Evolutionary conservation across 208 protist genomes (phyloP).

Genomic region (Acanthamoeba triangularis): DNA sequence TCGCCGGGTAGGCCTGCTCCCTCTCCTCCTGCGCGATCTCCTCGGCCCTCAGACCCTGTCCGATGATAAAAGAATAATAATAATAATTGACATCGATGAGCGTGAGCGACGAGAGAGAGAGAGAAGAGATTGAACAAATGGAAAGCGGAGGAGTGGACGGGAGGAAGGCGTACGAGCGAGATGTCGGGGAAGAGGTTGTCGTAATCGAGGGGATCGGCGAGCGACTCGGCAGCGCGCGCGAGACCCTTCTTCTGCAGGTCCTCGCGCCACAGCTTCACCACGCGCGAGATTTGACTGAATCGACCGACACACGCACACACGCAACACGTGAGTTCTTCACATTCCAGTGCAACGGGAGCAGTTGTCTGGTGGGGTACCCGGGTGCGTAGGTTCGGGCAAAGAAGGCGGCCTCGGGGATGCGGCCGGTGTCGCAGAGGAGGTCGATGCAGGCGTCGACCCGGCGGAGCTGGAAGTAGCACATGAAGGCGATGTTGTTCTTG

Average conservation of each 20-base stretch:
- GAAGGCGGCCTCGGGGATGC: constrained; percentile 96
- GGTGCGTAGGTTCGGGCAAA: constrained; percentile 97
- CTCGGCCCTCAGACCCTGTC: not conserved
- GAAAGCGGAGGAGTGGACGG: not conserved
- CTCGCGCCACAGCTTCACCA: constrained; percentile 95
- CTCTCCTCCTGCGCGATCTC: not conserved
- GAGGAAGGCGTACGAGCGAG: not conserved
- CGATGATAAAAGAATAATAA: no score
- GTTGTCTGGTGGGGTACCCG: constrained; percentile 19
- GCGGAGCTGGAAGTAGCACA: constrained; percentile 93
- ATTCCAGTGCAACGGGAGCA: not conserved
- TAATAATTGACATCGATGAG: no score
- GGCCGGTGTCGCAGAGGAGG: constrained; percentile 93
- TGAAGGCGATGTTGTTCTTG: constrained; percentile 97
- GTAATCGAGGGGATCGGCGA: constrained; percentile 96
- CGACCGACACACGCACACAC: not conserved
- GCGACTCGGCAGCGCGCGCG: constrained; percentile 89
- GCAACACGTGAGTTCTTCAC: no score
- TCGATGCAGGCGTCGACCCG: constrained; percentile 93
- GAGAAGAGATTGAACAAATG: not conserved
- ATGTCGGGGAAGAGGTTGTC: constrained; percentile 97
- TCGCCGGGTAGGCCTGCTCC: not conserved
- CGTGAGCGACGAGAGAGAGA: not conserved
- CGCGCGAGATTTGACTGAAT: constrained; percentile 87
- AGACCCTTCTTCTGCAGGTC: constrained; percentile 86